Evolutionary conservation across 1,284 basidiomycete genomes (phyloP), one percentile per base, ranked within the genome.

Genomic region (Irpex lacteus): DNA sequence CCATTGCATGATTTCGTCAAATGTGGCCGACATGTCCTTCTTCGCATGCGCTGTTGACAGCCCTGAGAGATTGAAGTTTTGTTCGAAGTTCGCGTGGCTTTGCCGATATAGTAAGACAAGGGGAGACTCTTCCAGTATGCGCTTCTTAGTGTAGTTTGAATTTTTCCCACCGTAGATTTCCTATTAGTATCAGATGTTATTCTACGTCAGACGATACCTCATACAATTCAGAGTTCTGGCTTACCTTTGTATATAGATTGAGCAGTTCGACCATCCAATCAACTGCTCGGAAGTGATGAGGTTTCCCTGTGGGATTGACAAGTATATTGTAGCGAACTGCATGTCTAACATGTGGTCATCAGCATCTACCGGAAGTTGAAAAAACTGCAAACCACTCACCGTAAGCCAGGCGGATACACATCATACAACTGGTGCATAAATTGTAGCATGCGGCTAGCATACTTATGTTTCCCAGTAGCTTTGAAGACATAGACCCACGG

Each of bases 181-280:
- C 40, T 65, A n/a, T n/a, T n/a, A n/a, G n/a, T n/a, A n/a, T n/a
- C n/a, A n/a, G n/a, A n/a, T n/a, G n/a, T n/a, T n/a, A n/a, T n/a
- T n/a, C n/a, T n/a, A n/a, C n/a, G n/a, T n/a, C n/a, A n/a, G n/a
- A n/a, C n/a, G n/a, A n/a, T n/a, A n/a, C n/a, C n/a, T n/a, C n/a
- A n/a, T n/a, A n/a, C n/a, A n/a, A n/a, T n/a, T 38, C 37, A 0
- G 40, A 13, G 6, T 32, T 13, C 6, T 5, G 26, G 4, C 15
- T 7, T 37, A 73, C 73, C 66, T 76, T 76, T n/a, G 67, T 72
- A 37, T 71, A 72, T 15, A 72, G 63, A 59, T 77, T 77, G 32
- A 74, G 68, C 0, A 69, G 60, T 53, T 77, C 75, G 5, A 75
- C 61, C 0, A 68, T 21, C 76, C 75, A 77, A 54, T 77, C 75